A percentile compares a stretch with the other conserved stretches of the same genome.
phyloP scores from a whole-genome alignment of 2,329 filamentous ascomycete genomes.

The Monosporascus sp. region DNA sequence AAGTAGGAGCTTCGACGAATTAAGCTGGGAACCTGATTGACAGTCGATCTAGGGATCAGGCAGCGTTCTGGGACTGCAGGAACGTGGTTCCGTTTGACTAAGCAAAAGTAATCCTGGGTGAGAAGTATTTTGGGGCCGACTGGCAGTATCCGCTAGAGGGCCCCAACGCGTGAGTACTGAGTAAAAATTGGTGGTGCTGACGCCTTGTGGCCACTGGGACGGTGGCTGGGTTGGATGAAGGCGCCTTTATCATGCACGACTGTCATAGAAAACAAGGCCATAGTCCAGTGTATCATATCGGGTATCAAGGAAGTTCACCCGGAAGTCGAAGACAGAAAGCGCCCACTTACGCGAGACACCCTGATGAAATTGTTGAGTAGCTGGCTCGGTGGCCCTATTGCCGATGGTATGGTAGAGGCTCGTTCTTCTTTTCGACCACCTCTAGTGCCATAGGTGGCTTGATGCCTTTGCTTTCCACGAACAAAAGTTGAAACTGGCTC shows the following conservation, averaged over 20 bases:
- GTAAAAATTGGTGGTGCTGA: too few species aligned
- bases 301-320: background rate
- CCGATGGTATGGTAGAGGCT: background rate
- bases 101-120: background rate
- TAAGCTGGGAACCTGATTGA: background rate
- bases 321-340: background rate
- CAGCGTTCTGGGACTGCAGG: background rate
- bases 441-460: too few species aligned
- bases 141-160: background rate
- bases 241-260: background rate
- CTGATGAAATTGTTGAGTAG: background rate
- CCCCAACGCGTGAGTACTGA: too few species aligned
- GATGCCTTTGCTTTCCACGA: too few species aligned
- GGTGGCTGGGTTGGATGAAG: background rate
- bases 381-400: background rate
- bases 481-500: too few species aligned
- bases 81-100: background rate
- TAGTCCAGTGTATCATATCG: background rate
- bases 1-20: background rate
- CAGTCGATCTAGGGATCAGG: slow-evolving; percentile 1
- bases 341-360: background rate
- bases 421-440: too few species aligned
- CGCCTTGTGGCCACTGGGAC: too few species aligned
- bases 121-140: background rate
- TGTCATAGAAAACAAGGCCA: background rate